Evolutionary conservation across 306 rosid genomes (phyloP), one percentile per base, ranked within the genome.

Genomic region (Canavalia ensiformis): DNA sequence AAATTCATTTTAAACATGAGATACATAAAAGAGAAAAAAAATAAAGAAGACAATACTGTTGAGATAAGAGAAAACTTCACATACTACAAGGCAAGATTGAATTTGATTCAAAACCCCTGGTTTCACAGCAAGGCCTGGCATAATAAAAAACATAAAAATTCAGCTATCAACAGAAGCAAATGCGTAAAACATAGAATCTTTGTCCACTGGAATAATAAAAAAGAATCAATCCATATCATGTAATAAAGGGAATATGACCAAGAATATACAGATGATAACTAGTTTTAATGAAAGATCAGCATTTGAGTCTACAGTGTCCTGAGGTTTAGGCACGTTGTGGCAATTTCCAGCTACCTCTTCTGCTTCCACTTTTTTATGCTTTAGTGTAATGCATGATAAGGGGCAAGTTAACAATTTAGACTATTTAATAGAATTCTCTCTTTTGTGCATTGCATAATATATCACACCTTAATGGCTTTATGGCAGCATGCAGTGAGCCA

Each of bases 51-150:
- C 30, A 76, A 77, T 13, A 41, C 5, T 56, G 44, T 77, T 65
- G 62, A 64, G 46, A 83, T 4, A 68, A n/a, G 67, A 39, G 63
- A 83, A 81, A 63, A 65, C 33, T 47, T 77, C 75, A 91, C 94
- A 68, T 90, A 96, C 99, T 45, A 81, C 39, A 78, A 91, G 37
- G 78, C 52, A 81, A 7, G 96, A 69, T 70, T 93, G 99, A 68
- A 93, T 86, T 86, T 88, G 92, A 69, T 82, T 90, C 87, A 93
- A 82, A 60, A 90, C 90, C 64, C 90, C 88, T 5, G 99, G 97
- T 77, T 93, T 92, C 84, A 92, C 84, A 73, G 94, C 97, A 77
- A 96, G 90, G 51, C 98, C 99, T 96, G 91, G 69, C 84, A 86
- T 62, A 42, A 58, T 18, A 33, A 64, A 70, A 50, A 78, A 8